Evolutionary conservation across 2,329 filamentous ascomycete species (phyloP), one percentile per base, ranked within the genome.

Genomic region (Akanthomyces uredinophilus): DNA sequence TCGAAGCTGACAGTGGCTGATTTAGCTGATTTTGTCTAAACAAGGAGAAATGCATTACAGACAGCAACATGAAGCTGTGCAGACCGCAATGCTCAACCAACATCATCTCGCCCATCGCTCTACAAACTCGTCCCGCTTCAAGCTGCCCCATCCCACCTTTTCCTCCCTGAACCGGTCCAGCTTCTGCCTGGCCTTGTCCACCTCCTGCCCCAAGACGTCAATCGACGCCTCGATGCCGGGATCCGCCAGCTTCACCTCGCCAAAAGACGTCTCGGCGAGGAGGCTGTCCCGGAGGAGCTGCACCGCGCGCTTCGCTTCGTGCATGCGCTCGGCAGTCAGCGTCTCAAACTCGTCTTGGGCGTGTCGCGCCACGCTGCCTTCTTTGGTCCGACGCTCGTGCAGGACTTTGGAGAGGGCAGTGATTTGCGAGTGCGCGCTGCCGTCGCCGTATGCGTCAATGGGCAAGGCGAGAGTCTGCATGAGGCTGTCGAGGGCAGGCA

Each of bases 141-240:
- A 71, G 64, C 80, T 83, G 65, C 71, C 77, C 1, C 68, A 73
- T 29, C 70, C 66, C 5, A 75, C 68, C 39, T 71, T 72, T 50
- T 73, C 73, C 6, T 75, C 65, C 58, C 80, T 74, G 0, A 79
- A 70, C 14, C 66, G 69, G 4, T 72, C 71, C 27, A 84, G 65
- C 56, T 74, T 75, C 32, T 71, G 71, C 51, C 69, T 71, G 0
- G 79, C 70, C 61, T 75, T 75, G 2, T 73, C 73, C 51, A 82
- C 73, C 69, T 83, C 81, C 55, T 78, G 74, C 1, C 70, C 69
- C 59, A 84, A 66, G 13, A 82, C 74, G 0, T 70, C 69, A n/a
- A 86, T 79, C 1, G 79, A 80, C 2, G 71, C 74, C 61, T 83
- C 79, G 43, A 84, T 79, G 32, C 83, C 81, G 0, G 79, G 76